Conservation (phyloP, 2,329 filamentous ascomycete genomes). For the Huntiella savannae region DNA sequence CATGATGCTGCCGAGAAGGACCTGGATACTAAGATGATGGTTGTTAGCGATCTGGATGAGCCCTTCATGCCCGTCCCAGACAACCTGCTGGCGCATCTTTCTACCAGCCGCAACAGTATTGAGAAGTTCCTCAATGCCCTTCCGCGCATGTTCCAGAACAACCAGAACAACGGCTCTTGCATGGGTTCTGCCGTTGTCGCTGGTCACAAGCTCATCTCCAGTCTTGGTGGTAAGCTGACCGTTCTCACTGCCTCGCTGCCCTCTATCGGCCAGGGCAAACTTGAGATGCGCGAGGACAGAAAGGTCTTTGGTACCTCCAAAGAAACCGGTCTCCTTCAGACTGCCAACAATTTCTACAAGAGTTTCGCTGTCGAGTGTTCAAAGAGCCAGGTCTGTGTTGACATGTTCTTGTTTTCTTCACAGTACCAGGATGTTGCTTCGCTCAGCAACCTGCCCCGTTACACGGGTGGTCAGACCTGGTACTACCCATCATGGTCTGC, state of each 20-base stretch:
- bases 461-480: slow-evolving; percentile 94
- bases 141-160: slow-evolving; percentile 92
- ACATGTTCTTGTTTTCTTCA: slow-evolving; percentile 94
- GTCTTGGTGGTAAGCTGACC: slow-evolving; percentile 84
- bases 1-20: slow-evolving; percentile 43
- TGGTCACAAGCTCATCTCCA: slow-evolving; percentile 87
- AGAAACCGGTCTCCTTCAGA: slow-evolving; percentile 73
- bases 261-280: slow-evolving; percentile 73
- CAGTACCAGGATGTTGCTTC: slow-evolving; percentile 96
- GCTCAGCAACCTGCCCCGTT: slow-evolving; percentile 82
- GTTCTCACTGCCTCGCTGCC: slow-evolving; percentile 80
- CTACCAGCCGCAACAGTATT: slow-evolving; percentile 76
- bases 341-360: slow-evolving; percentile 93
- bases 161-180: slow-evolving; percentile 71
- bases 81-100: slow-evolving; percentile 74
- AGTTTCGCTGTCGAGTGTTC: slow-evolving; percentile 97
- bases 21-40: slow-evolving; percentile 74
- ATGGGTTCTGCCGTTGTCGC: slow-evolving; percentile 88
- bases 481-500: slow-evolving; percentile 98
- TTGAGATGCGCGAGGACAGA: slow-evolving; percentile 91
- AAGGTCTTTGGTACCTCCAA: slow-evolving; percentile 87
- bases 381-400: slow-evolving; percentile 94
- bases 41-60: slow-evolving; percentile 87
- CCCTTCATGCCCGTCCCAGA: slow-evolving; percentile 89
- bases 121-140: slow-evolving; percentile 81